Evolutionary conservation across 352 stramenopile genomes (phyloP), one percentile per base, ranked within the genome.

Genomic region (Phytophthora litchii): DNA sequence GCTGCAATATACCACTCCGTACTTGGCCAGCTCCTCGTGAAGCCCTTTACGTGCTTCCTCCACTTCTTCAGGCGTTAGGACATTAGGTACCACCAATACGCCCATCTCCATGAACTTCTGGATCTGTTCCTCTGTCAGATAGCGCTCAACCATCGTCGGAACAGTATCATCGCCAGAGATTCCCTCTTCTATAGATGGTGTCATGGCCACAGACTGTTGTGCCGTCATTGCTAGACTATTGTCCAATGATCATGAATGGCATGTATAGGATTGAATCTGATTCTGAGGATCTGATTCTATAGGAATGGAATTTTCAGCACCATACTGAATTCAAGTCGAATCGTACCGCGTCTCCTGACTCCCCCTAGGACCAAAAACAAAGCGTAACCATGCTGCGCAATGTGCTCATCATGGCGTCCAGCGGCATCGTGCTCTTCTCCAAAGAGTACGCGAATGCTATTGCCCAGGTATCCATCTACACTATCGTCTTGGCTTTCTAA

Each of bases 341-440:
- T 38, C 46, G 34, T 58, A 35, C 53, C 41, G 44, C 41, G 19
- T 37, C 29, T 53, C 36, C 21, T 27, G 53, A 43, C 34, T 67
- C 58, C 59, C 59, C 59, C 59, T 60, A 14, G 27, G 37, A 19
- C 29, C 42, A 53, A 54, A 49, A 3, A 37, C 34, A 20, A 65
- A 46, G 38, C 17, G 5, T 31, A 54, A 60, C 38, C 38, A 97
- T 97, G 91, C 84, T 97, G 54, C 87, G 89, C 49, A 97, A 96
- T 69, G 86, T 97, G 43, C 77, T 97, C 37, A 89, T 97, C 60
- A 97, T 97, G 84, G 78, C 88, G 27, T 89, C 83, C 34, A 97
- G 89, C 69, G 91, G 91, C 63, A 92, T 97, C 70, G 85, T 97
- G 54, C 84, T 97, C 51, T 97, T 97, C 74, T 96, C 84, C 44